Evolutionary conservation across 495 filamentous ascomycete genomes (phyloP), one percentile per base, ranked within the genome.

Genomic region (Amniculicola lignicola): DNA sequence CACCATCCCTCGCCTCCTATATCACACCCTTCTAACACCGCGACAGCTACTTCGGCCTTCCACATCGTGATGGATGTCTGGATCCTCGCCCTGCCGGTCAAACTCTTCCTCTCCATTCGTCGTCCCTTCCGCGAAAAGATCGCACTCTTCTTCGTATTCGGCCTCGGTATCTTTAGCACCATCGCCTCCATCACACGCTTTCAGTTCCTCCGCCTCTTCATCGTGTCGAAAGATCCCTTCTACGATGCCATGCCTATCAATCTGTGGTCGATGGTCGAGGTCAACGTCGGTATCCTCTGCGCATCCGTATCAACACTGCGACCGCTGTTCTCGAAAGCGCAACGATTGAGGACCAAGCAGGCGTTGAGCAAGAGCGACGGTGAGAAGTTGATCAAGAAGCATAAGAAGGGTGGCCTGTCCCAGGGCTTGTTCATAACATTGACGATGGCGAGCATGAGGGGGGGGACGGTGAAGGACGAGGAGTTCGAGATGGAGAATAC

Each of bases 21-120:
- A n/a, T n/a, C n/a, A n/a, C n/a, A n/a, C n/a, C n/a, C n/a, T n/a
- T n/a, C 21, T 39, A 24, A 39, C 25, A 36, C 18, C 16, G 35
- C 12, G 15, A 21, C 16, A 51, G 79, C 70, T 16, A 79, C 75
- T 1, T 75, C 78, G 4, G 61, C 61, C 7, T 72, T 77, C 53
- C 78, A 79, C 60, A 78, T 82, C 42, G n/a, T 77, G 9, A 69
- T 72, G 11, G 80, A 82, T 52, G 55, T 78, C 25, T 74, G 75
- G 68, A 77, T 82, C 46, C 59, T 82, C 23, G 19, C 66, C 2
- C 73, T 82, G 0, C 80, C 79, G 14, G 55, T 80, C 27, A 71
- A 69, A 4, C 73, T 74, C 1, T 61, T 82, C 0, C 70, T 63
- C 49, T 57, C 63, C 0, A 64, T 77, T 33, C 66, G 72, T 42